Base-by-base conservation (phyloP, 2,329 filamentous ascomycete species). In the Colletotrichum sp. region DNA sequence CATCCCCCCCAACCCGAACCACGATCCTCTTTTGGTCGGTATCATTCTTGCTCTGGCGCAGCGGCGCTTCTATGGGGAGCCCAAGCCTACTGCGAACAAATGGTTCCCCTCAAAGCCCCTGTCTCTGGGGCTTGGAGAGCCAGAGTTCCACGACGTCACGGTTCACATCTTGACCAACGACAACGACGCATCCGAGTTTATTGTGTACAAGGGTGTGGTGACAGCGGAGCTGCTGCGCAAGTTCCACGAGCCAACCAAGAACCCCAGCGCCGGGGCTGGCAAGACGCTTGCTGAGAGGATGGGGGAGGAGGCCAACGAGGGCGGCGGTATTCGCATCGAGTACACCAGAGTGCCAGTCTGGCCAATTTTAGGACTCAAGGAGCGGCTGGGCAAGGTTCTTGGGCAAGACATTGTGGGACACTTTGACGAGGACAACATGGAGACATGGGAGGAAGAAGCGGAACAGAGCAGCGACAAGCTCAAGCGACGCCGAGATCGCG, bases 31-130 rank as follows among this genome's bases (percentile, higher is more conserved):
- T 72, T 84, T 91, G 44, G 83, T 90, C 7, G 89, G 86, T 25
- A 85, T 88, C 59, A 88, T 92, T 72, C 78, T 92, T 15, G 88
- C 88, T 63, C 90, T 92, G 88, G 91, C 91, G 9, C 91, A 92
- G 78, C 84, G 86, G 11, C 86, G 89, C 63, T 90, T 90, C 72
- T 91, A 92, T 79, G 60, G 78, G 25, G 71, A 77, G 25, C 73
- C 75, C 16, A 60, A 44, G 68, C 68, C 73, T n/a, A 67, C 68
- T 8, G 34, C 68, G 39, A 73, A 55, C 16, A 77, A 73, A 16
- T 72, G 76, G 73, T 44, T 60, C 9, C 65, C 74, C 13, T 75
- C 71, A 15, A 66, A 66, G 19, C 66, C 74, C 15, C 59, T 61
- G 32, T 61, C 71, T 9, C 44, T 64, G 12, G 73, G 57, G 28